A percentile compares a stretch with the other conserved stretches of the same genome.
These are phyloP conservation scores for Penicillium sp. DNA, from an alignment of 2,329 filamentous ascomycete species.

Conservation along the genomic window DNA sequence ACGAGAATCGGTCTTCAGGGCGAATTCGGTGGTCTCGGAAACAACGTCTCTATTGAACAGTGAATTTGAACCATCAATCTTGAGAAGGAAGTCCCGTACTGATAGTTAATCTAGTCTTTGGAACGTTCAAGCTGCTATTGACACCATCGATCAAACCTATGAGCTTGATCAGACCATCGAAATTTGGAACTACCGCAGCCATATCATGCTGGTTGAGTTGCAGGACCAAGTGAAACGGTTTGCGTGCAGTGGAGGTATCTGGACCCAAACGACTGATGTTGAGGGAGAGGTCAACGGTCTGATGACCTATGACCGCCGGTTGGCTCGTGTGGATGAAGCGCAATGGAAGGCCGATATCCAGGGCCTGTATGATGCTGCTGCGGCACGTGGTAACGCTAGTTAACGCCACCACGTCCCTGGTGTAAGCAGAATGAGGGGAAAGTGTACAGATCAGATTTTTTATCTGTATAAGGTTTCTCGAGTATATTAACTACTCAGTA, in stretches of 20 bases:
- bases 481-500: neutral
- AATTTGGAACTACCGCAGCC: conserved; percentile 70
- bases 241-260: conserved; percentile 71
- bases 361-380: conserved; percentile 64
- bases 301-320: conserved; percentile 69
- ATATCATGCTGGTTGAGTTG: conserved; percentile 57
- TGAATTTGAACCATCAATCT: conserved; percentile 42
- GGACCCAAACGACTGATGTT: conserved; percentile 76
- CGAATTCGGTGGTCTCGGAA: conserved; percentile 73
- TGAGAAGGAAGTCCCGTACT: neutral
- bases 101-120: conserved; percentile 58
- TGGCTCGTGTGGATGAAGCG: conserved; percentile 59
- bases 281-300: conserved; percentile 77
- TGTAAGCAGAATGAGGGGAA: neutral
- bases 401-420: conserved; percentile 11
- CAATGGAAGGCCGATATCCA: conserved; percentile 68
- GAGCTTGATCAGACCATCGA: conserved; percentile 65
- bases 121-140: conserved; percentile 66
- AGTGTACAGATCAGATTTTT: conserved; percentile 1
- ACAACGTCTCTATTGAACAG: conserved; percentile 68
- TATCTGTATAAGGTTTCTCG: neutral
- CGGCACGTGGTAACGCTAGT: conserved; percentile 26
- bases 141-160: conserved; percentile 70
- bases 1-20: conserved; percentile 71
- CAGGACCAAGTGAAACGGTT: conserved; percentile 59